Evolutionary conservation across 345 rosid genomes (phyloP), one percentile per base, ranked within the genome.

Genomic region (Aethionema arabicum): DNA sequence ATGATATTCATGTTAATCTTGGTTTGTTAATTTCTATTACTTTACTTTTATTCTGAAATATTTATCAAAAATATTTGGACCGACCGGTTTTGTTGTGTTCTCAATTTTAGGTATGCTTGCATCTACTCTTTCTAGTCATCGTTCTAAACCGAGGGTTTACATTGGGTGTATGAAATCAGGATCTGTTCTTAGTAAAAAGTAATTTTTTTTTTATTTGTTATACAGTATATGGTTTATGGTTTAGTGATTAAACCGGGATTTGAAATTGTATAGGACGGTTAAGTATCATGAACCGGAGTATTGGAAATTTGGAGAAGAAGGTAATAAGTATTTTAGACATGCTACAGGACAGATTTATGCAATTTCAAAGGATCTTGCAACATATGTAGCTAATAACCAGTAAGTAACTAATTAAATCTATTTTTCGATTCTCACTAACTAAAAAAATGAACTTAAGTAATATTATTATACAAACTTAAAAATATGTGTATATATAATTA

Each of bases 91-190:
- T 62, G 38, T 1, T 3, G 47, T 21, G 39, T 44, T n/a, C n/a
- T n/a, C n/a, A n/a, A n/a, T n/a, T 45, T 44, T 49, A 93, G 97
- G 95, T 47, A 69, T 53, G 84, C 85, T 95, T 32, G 97, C 86
- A 52, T 66, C 96, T 59, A 86, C 97, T 55, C 87, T 90, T 73
- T 83, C 86, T 48, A 80, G 73, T 33, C 92, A 95, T 58, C 90
- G 93, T 44, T 68, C 82, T 60, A 95, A 95, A 76, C 97, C 95
- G 43, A 82, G 92, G 63, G 87, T 90, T 61, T 95, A 88, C 65
- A 74, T 90, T 30, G 99, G 96, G 32, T 90, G 99, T 70, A 95
- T 95, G 99, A 95, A 95, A 73, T 95, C 99, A 2, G 99, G 99
- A 35, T 96, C 99, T 3, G 99, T 95, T 53, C 95, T 95, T 67